A percentile compares a stretch with the other conserved stretches of the same genome.
Conservation (phyloP, 2,329 filamentous ascomycete species). For the Aspergillus carbonarius region DNA sequence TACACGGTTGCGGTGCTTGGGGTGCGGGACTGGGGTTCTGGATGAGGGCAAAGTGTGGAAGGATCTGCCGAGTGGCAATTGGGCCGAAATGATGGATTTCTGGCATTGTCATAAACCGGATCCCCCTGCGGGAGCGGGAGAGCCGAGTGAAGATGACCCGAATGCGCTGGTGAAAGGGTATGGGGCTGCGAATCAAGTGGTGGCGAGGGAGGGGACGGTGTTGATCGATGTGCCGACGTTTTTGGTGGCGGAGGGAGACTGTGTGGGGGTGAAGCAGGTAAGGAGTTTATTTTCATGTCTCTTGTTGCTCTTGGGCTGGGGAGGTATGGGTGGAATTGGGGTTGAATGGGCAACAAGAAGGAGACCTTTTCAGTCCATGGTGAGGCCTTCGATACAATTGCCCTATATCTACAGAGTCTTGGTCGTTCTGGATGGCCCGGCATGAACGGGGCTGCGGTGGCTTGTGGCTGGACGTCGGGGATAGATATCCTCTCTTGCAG, state of each 20-base stretch:
- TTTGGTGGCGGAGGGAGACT: conserved; percentile 68
- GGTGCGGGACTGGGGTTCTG: conserved; percentile 36
- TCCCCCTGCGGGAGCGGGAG: conserved; percentile 44
- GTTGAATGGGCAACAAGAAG: conserved; percentile 55
- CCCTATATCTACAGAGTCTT: conserved; percentile 48
- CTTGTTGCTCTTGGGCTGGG: not conserved
- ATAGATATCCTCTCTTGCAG: conserved; percentile 37
- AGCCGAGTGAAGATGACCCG: conserved; percentile 43
- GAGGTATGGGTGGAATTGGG: not conserved
- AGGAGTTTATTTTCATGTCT: conserved; percentile 20
- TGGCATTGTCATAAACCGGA: conserved; percentile 98
- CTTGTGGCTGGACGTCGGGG: not conserved
- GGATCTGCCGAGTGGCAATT: conserved; percentile 91
- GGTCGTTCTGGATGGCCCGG: conserved; percentile 1
- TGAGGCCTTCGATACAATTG: conserved; percentile 59
- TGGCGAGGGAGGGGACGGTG: conserved; percentile 64
- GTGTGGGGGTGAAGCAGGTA: conserved; percentile 45
- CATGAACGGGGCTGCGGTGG: conserved; percentile 2
- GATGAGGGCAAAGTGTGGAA: conserved; percentile 64
- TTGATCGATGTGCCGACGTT: conserved; percentile 82
- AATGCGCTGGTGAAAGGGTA: conserved; percentile 68
- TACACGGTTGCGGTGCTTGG: conserved; percentile 39
- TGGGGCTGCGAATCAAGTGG: conserved; percentile 73
- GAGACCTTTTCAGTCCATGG: conserved; percentile 47
- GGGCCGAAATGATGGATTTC: conserved; percentile 99